Evolutionary conservation across 495 filamentous ascomycete genomes (phyloP).

Genomic region (Astrothelium subdiscretum): DNA sequence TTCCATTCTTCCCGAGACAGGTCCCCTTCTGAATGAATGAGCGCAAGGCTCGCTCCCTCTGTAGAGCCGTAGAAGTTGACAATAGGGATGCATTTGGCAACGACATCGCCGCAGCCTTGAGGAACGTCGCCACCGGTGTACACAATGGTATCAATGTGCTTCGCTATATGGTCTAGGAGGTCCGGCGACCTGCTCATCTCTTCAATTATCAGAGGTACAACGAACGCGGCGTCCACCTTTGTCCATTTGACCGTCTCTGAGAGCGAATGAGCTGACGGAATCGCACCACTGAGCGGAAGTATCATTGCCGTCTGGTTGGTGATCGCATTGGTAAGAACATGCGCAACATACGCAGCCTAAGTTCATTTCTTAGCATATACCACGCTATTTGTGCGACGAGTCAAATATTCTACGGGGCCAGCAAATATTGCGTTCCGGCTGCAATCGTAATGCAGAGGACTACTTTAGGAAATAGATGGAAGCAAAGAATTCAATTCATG

Average conservation of each 20-base stretch:
- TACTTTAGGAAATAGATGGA: not conserved
- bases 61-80: not conserved
- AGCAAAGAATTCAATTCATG: not conserved
- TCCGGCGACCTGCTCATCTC: not conserved
- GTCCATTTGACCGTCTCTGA: not conserved
- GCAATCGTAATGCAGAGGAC: too few relatives aligned
- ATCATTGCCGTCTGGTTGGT: not conserved
- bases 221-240: constrained; percentile 1
- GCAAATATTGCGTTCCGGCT: too few relatives aligned
- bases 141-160: constrained; percentile 4
- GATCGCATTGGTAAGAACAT: constrained; percentile 3
- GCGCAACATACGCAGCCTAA: not conserved
- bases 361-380: not conserved
- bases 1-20: not conserved
- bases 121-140: constrained; percentile 10
- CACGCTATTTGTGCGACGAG: too few relatives aligned
- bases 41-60: not conserved
- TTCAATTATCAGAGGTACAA: constrained; percentile 2
- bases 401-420: too few relatives aligned
- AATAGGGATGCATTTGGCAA: not conserved
- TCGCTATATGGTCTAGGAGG: not conserved
- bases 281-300: constrained; percentile 3
- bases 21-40: not conserved
- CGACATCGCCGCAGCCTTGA: not conserved
- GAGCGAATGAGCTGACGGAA: not conserved